Conservation (phyloP, 176 grass and related monocot genomes). For the Aegilops speltoides region DNA sequence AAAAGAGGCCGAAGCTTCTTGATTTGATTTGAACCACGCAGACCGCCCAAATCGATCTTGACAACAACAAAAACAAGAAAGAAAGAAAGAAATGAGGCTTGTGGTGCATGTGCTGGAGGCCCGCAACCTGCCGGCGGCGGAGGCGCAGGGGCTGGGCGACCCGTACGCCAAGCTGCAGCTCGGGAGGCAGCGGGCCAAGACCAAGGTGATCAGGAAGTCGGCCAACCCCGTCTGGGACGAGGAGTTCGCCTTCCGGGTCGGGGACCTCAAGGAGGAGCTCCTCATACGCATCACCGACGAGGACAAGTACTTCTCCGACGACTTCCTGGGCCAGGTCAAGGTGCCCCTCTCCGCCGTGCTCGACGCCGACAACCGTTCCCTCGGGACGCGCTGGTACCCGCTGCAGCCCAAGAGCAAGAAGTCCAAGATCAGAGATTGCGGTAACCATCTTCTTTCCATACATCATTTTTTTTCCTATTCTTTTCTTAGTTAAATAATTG, state of each 20-base stretch:
- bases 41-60: constrained; percentile 14
- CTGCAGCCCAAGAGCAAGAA: constrained; percentile 84
- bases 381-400: constrained; percentile 71
- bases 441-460: background rate
- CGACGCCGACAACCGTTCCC: constrained; percentile 67
- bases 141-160: constrained; percentile 56
- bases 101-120: constrained; percentile 74
- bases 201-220: constrained; percentile 57
- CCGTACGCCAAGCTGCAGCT: constrained; percentile 73
- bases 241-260: constrained; percentile 80
- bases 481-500: background rate
- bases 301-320: constrained; percentile 86
- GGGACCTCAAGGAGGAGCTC: constrained; percentile 76
- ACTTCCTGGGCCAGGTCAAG: constrained; percentile 83
- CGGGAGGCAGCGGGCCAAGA: constrained; percentile 69
- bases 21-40: background rate
- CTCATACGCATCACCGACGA: constrained; percentile 63
- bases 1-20: background rate
- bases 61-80: too few relatives aligned
- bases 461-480: background rate
- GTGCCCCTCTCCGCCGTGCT: constrained; percentile 69
- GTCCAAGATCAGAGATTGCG: constrained; percentile 71
- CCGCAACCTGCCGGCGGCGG: constrained; percentile 58
- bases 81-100: constrained; percentile 45
- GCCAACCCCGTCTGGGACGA: constrained; percentile 76